Evolutionary conservation across 1,139 yeast species (phyloP).

Genomic region (Candida sanyaensis): DNA sequence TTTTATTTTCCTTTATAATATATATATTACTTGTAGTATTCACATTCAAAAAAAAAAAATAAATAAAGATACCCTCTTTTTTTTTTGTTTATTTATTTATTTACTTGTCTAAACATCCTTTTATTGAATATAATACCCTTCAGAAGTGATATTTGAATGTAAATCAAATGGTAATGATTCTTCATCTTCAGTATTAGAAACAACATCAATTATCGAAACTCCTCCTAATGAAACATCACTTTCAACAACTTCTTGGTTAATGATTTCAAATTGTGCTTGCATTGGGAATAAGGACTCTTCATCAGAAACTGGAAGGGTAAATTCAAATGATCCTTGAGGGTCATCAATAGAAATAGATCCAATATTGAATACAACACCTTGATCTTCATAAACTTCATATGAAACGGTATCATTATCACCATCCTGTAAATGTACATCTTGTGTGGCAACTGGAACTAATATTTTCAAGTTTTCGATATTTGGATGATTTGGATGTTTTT

Average conservation of each 20-base stretch:
- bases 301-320: slow-evolving; percentile 64
- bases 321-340: slow-evolving; percentile 77
- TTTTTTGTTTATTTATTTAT: too few species aligned
- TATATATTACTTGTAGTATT: slow-evolving; percentile 2
- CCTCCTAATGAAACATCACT: slow-evolving; percentile 43
- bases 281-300: slow-evolving; percentile 93
- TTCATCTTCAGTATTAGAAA: slow-evolving; percentile 38
- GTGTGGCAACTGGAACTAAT: slow-evolving; percentile 62
- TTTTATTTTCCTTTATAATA: slow-evolving; percentile 2
- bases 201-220: slow-evolving; percentile 45
- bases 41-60: background rate
- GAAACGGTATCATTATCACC: slow-evolving; percentile 39
- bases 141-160: slow-evolving; percentile 61
- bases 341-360: slow-evolving; percentile 49
- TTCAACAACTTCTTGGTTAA: slow-evolving; percentile 37
- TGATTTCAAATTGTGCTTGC: slow-evolving; percentile 54
- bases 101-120: too few species aligned
- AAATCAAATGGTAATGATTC: slow-evolving; percentile 72
- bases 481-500: slow-evolving; percentile 32
- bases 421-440: slow-evolving; percentile 61
- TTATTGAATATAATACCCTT: slow-evolving; percentile 60
- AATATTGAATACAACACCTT: slow-evolving; percentile 61
- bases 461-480: slow-evolving; percentile 59
- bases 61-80: background rate
- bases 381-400: slow-evolving; percentile 53